Base-by-base conservation (phyloP, 2,329 filamentous ascomycete species). In the Magnaporthales sp. region DNA sequence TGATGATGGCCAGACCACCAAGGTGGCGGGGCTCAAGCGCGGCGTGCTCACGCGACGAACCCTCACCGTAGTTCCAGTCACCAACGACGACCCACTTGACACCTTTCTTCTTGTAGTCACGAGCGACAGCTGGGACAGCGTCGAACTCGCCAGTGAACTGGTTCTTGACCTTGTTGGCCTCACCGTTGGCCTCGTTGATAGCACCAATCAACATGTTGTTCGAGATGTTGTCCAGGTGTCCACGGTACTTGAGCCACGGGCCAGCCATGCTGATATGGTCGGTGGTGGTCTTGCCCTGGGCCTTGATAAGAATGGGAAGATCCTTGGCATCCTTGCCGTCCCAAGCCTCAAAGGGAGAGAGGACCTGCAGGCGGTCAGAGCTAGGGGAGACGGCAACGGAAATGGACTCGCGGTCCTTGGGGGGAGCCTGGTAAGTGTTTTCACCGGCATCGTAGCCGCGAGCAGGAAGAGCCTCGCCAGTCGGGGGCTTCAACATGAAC, bases 141-240 rank as follows among this genome's bases (percentile, higher is more conserved):
- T 90, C 93, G 78, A 87, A 94, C 72, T 93, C 88, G 74, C 89
- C 91, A 70, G 84, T 96, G 75, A 91, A 89, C 80, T 86, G 82
- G 88, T 99, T 97, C 86, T 92, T 90, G 80, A 99, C 84, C 86
- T 96, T 97, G 89, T 99, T 99, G 75, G 93, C 93, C 85, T 98
- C 92, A 68, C 90, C 92, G 81, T 98, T 99, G 76, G 91, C 93
- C 75, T 90, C 89, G 83, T 97, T 99, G 83, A 93, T 92, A 75
- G 95, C 95, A 83, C 94, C 94, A 74, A 98, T 97, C 79, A 98
- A 82, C 92, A 97, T 96, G 87, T 98, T 98, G 89, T 98, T 97
- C 77, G 93, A 97, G 83, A 98, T 97, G 87, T 98, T 98, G 88
- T 97, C 94, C 75, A 98, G 86, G 79, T 98, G 94, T 70, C 94